Percentiles rank a stretch among this genome's conserved stretches.
Evolutionary conservation across 2,329 filamentous ascomycete genomes (phyloP).

Genomic region (Domatiomyces globalis): DNA sequence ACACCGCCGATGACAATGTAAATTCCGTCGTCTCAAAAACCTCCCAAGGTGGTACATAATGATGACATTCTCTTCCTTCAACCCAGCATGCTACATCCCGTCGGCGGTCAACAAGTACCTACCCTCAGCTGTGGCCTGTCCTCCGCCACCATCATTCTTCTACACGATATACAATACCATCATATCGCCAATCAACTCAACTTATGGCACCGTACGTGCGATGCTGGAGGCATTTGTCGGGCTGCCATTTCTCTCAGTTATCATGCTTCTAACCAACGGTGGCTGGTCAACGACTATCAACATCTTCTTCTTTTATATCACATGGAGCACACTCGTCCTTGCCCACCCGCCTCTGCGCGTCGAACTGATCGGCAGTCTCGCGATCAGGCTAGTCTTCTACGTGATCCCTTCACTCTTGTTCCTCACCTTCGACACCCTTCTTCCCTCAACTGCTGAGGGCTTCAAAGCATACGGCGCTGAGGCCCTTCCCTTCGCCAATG

Average conservation of each 20-base stretch:
- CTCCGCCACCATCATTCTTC: constrained; percentile 14
- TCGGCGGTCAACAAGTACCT: constrained; percentile 12
- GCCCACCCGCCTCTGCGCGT: constrained; percentile 61
- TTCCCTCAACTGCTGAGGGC: constrained; percentile 54
- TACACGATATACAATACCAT: constrained; percentile 13
- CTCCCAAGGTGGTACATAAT: not conserved
- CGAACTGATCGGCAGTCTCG: constrained; percentile 57
- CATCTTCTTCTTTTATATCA: constrained; percentile 77
- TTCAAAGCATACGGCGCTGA: constrained; percentile 53
- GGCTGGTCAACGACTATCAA: constrained; percentile 71
- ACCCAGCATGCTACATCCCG: constrained; percentile 17
- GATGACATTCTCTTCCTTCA: constrained; percentile 8
- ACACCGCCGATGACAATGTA: too few relatives aligned
- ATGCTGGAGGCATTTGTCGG: constrained; percentile 54
- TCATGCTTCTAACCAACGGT: constrained; percentile 46
- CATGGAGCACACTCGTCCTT: constrained; percentile 71
- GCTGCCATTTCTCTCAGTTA: constrained; percentile 56
- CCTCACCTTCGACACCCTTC: constrained; percentile 54
- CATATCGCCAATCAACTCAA: constrained; percentile 14
- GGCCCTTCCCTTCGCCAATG: constrained; percentile 33
- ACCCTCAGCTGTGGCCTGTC: constrained; percentile 15
- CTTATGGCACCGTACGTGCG: constrained; percentile 12
- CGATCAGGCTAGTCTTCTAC: constrained; percentile 55
- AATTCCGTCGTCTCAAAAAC: too few relatives aligned
- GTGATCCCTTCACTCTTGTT: constrained; percentile 59